Base-by-base conservation (phyloP, 2,329 filamentous ascomycete species). In the Calonectria ilicicola region DNA sequence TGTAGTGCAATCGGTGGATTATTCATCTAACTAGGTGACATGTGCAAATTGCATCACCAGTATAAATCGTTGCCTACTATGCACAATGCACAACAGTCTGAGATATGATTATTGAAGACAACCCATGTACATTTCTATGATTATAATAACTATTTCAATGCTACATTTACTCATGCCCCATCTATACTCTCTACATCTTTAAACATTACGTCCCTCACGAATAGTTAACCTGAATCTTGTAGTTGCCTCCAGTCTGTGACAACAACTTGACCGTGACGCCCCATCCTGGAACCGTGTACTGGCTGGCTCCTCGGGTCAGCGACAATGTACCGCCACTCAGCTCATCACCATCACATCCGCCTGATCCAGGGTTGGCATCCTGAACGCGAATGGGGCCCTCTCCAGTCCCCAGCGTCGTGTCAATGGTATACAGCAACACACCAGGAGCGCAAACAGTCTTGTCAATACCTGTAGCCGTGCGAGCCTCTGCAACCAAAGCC, bases 381-480 rank as follows among this genome's bases (percentile, higher is more conserved):
- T 84, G 46, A 19, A 85, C 82, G 1, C 76, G 76, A 9, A 84
- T 74, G 0, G 82, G 80, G 1, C 82, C 83, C 19, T 79, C 68
- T 7, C 82, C 82, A 2, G 82, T 80, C 3, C 67, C 62, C 0
- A 74, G 71, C 0, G 68, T 70, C 0, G 82, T 84, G n/a, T 81
- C 80, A 0, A 85, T 73, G 0, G 79, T 83, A 67, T 85, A 84
- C 7, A 85, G 71, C 21, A 85, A 75, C 19, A 85, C 79, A 12
- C 83, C 83, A 0, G 80, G 76, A 0, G 80, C 79, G 62, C 83
- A 85, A 0, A 81, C 74, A 32, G 29, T 32, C 1, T 40, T 67
- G 0, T 85, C 80, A 6, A 81, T 72, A 3, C 80, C 77, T 5
- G 38, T 19, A 2, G 77, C 64, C 0, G 78, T 74, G 21, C 83